These are phyloP conservation scores for Penicillium sp. DNA, from an alignment of 2,329 filamentous ascomycete species.

Conservation along the genomic window DNA sequence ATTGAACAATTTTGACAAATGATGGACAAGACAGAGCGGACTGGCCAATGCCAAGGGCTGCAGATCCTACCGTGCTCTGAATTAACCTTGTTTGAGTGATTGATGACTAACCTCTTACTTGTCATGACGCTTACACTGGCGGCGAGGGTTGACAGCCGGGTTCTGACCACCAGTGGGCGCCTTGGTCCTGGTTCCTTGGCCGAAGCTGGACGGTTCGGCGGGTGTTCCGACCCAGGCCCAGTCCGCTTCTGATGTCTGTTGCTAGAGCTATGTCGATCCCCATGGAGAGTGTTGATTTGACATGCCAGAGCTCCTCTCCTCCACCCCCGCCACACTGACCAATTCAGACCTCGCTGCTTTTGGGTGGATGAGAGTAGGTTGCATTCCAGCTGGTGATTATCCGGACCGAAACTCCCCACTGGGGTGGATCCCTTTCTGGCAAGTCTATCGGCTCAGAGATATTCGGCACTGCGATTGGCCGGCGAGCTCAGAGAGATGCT, in stretches of 20 bases:
- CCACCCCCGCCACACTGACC: constrained; percentile 25
- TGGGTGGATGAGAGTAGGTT: constrained; percentile 33
- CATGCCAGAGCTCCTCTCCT: constrained; percentile 8
- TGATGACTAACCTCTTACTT: constrained; percentile 20
- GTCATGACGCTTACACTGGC: constrained; percentile 41
- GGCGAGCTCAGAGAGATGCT: constrained; percentile 10
- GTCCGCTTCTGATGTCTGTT: constrained; percentile 3
- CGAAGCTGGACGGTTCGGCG: constrained; percentile 14
- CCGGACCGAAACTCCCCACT: constrained; percentile 18
- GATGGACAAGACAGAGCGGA: constrained; percentile 2
- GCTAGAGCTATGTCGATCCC: constrained; percentile 7
- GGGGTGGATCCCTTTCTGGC: constrained; percentile 21
- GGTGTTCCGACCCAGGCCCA: constrained; percentile 14
- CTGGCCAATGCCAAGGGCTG: constrained; percentile 5
- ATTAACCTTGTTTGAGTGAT: constrained; percentile 13
- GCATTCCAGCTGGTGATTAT: constrained; percentile 39
- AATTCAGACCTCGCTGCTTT: constrained; percentile 32
- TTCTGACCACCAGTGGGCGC: too few species aligned
- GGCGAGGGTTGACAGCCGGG: too few species aligned
- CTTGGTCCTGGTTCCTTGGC: constrained; percentile 14
- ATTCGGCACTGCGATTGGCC: constrained; percentile 26
- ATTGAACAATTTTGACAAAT: constrained; percentile 13
- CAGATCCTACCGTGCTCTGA: constrained; percentile 17
- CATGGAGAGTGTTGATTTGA: constrained; percentile 19
- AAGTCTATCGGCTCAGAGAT: constrained; percentile 24